Evolutionary conservation across 257 asterid species (phyloP).

Genomic region (Nicotiana paniculata): DNA sequence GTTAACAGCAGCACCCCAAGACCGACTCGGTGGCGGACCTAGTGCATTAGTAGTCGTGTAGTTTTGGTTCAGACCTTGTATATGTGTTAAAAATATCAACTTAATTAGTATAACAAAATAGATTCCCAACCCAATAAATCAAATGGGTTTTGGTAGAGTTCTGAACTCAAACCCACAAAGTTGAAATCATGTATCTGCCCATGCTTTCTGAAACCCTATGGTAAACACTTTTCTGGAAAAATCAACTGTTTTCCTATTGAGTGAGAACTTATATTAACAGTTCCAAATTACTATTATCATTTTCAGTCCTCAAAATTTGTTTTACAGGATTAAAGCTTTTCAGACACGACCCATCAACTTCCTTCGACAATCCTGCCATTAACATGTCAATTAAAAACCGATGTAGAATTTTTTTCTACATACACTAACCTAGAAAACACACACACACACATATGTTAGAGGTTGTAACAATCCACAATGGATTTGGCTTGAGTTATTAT

Average conservation of each 20-base stretch:
- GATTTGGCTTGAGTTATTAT: too few relatives aligned
- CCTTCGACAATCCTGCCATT: slow-evolving; percentile 60
- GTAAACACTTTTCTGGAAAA: slow-evolving; percentile 42
- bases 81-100: too few relatives aligned
- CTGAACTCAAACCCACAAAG: too few relatives aligned
- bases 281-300: not conserved
- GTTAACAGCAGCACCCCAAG: slow-evolving; percentile 33
- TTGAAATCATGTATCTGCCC: too few relatives aligned
- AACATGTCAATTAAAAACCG: slow-evolving; percentile 34
- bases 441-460: not conserved
- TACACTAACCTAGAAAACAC: not conserved
- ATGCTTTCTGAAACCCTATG: slow-evolving; percentile 8
- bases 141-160: too few relatives aligned
- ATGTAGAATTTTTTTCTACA: slow-evolving; percentile 11
- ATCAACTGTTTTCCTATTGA: slow-evolving; percentile 38
- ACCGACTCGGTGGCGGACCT: not conserved
- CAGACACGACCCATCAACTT: slow-evolving; percentile 35
- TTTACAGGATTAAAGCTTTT: not conserved
- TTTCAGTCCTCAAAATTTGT: not conserved
- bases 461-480: not conserved
- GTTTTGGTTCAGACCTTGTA: too few relatives aligned
- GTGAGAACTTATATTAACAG: slow-evolving; percentile 16
- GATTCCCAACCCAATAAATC: too few relatives aligned
- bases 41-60: too few relatives aligned
- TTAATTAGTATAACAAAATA: too few relatives aligned